Conservation (phyloP, 805 yeast species). For the Groenewaldozyma tartarivorans region DNA sequence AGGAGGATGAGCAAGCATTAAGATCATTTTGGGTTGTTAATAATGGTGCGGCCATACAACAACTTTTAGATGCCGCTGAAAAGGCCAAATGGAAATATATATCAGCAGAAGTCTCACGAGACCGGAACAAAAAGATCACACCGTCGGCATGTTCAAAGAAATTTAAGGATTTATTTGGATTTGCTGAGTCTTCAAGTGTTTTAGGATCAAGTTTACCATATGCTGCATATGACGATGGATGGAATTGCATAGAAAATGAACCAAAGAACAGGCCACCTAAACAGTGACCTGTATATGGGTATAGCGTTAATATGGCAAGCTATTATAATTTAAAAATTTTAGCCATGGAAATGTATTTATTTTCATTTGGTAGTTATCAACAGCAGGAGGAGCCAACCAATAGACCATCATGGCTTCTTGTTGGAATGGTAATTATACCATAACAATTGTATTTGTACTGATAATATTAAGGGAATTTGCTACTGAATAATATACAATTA, state of each 20-base stretch:
- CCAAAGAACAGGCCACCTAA: no score
- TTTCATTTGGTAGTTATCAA: no score
- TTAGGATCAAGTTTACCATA: conserved; percentile 48
- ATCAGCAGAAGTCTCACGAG: conserved; percentile 29
- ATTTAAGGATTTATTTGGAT: conserved; percentile 45
- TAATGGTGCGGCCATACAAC: conserved; percentile 38
- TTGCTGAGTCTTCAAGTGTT: conserved; percentile 38
- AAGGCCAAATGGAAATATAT: conserved; percentile 52
- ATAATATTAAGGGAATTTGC: no score
- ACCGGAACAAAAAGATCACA: conserved; percentile 34
- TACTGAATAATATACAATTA: no score
- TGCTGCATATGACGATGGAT: conserved; percentile 37
- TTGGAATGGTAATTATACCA: no score
- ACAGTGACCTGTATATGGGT: no score
- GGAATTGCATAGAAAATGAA: conserved; percentile 31
- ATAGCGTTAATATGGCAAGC: no score
- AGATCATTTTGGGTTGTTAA: conserved; percentile 31
- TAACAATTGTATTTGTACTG: no score
- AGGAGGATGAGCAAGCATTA: conserved; percentile 4
- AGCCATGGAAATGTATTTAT: no score
- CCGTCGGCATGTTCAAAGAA: conserved; percentile 47
- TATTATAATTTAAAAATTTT: no score
- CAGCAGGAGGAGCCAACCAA: no score
- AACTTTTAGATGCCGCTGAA: conserved; percentile 43
- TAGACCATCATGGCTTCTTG: no score